Base-by-base conservation (phyloP, 371 early-diverging fungal species). In the Apophysomyces sp. region DNA sequence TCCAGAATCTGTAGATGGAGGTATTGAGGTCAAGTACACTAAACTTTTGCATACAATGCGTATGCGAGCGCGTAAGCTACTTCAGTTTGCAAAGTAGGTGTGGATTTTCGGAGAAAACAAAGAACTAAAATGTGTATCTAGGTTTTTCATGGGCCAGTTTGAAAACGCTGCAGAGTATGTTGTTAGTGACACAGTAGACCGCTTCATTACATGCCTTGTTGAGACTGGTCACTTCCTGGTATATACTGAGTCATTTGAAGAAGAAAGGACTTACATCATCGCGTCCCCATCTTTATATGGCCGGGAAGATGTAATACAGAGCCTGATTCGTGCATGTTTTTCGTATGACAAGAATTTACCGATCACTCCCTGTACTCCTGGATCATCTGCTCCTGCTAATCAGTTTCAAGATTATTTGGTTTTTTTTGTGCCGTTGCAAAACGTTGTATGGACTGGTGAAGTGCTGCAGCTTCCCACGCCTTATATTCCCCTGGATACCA, bases 131-230 rank as follows among this genome's bases (percentile, higher is more conserved):
- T 4, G 6, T 21, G 21, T 24, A 9, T 31, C 5, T 31, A 87
- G 85, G 53, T 82, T 81, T 3, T 82, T 92, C 60, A 87, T 84
- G 36, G 73, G 77, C 4, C 84, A 87, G 4, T 84, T 91, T 40
- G 92, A 92, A 61, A 90, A 90, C 69, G 78, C 91, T 4, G 84
- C 91, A 3, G 92, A 92, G 68, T 92, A 91, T 58, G 71, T 78
- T 8, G 72, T 92, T 27, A 73, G 69, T 40, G 83, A 76, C 26
- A 81, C 68, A 56, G 69, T 76, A 65, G 82, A 73, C 9, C 66
- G 70, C 11, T 66, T 91, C 54, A 72, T 90, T 52, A 73, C 78
- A 12, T 76, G 74, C 55, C 78, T 92, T 56, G 86, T 85, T 0
- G 83, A 80, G 39, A 79, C 88, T 7, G 85, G 83, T 31, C 93